Percentiles rank a stretch among this genome's conserved stretches.
phyloP scores from a whole-genome alignment of 495 filamentous ascomycete genomes.

The Aspergillus sparsus region DNA sequence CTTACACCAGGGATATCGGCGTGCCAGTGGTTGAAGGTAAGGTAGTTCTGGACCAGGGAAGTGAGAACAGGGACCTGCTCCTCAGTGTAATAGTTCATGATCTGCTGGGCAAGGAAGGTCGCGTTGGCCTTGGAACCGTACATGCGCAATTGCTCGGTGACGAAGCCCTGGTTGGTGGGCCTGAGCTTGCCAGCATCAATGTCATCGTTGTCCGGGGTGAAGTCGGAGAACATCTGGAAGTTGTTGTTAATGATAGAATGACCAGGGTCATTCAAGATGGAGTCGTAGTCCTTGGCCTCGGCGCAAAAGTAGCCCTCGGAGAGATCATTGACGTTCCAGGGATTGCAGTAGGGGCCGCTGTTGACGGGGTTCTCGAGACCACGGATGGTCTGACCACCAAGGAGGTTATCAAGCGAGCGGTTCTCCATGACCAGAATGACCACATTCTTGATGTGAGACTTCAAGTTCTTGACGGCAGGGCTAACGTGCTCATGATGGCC shows the following conservation, averaged over 20 bases:
- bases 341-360: slow-evolving; percentile 48
- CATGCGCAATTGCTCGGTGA: slow-evolving; percentile 47
- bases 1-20: slow-evolving; percentile 50
- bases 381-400: slow-evolving; percentile 41
- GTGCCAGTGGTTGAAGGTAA: slow-evolving; percentile 55
- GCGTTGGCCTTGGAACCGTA: slow-evolving; percentile 38
- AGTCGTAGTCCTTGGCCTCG: slow-evolving; percentile 45
- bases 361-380: slow-evolving; percentile 48
- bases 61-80: slow-evolving; percentile 50
- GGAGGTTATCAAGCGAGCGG: slow-evolving; percentile 48
- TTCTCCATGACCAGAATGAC: slow-evolving; percentile 50
- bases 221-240: slow-evolving; percentile 52
- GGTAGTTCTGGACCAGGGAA: slow-evolving; percentile 51
- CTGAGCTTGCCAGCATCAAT: slow-evolving; percentile 38
- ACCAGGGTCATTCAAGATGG: slow-evolving; percentile 49
- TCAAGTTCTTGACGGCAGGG: slow-evolving; percentile 35
- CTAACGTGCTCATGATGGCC: slow-evolving; percentile 23
- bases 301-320: slow-evolving; percentile 41
- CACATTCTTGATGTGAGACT: slow-evolving; percentile 50
- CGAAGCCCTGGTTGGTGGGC: slow-evolving; percentile 46
- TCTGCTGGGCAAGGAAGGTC: slow-evolving; percentile 41
- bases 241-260: slow-evolving; percentile 54
- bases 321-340: slow-evolving; percentile 43
- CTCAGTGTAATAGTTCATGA: slow-evolving; percentile 54
- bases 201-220: slow-evolving; percentile 39